Evolutionary conservation across 768 basidiomycete species (phyloP).

Genomic region (Cystobasidium tubakii): DNA sequence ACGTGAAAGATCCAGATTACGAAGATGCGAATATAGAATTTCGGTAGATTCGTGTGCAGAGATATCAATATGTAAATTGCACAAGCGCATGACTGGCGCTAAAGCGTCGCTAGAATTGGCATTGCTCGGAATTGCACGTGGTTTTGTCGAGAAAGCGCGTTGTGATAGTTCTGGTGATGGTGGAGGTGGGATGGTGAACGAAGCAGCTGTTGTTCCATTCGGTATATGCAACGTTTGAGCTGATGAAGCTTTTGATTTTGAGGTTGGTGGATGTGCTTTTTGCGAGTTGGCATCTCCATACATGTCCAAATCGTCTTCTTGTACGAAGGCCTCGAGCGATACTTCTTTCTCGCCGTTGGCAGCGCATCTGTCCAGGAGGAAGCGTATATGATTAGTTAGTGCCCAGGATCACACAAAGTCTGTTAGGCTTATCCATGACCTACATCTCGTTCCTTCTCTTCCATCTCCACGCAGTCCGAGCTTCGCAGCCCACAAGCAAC

Average conservation of each 20-base stretch:
- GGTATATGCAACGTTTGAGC: slow-evolving; percentile 18
- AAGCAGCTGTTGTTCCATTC: slow-evolving; percentile 21
- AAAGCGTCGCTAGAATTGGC: slow-evolving; percentile 40
- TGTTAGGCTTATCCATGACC: background rate
- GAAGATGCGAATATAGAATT: slow-evolving; percentile 60
- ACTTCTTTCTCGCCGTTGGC: background rate
- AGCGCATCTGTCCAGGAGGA: background rate
- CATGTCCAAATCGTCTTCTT: slow-evolving; percentile 62
- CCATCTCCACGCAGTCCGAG: slow-evolving; percentile 68
- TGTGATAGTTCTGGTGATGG: slow-evolving; percentile 14
- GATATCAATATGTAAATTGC: slow-evolving; percentile 48
- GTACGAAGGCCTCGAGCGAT: slow-evolving; percentile 66
- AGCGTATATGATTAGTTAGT: background rate
- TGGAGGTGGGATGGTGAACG: slow-evolving; percentile 40
- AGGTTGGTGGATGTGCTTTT: slow-evolving; percentile 36
- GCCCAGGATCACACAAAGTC: background rate
- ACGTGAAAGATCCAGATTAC: slow-evolving; percentile 64
- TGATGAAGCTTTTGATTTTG: background rate
- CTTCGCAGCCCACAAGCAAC: slow-evolving; percentile 74
- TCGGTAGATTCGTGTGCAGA: slow-evolving; percentile 44
- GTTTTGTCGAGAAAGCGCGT: slow-evolving; percentile 3
- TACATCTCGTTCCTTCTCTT: slow-evolving; percentile 54
- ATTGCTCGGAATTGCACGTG: background rate
- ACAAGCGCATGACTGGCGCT: slow-evolving; percentile 43
- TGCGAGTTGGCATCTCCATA: slow-evolving; percentile 54